These are phyloP conservation scores for Petunia hybrid DNA, from an alignment of 305 asterid species.

Conservation along the genomic window DNA sequence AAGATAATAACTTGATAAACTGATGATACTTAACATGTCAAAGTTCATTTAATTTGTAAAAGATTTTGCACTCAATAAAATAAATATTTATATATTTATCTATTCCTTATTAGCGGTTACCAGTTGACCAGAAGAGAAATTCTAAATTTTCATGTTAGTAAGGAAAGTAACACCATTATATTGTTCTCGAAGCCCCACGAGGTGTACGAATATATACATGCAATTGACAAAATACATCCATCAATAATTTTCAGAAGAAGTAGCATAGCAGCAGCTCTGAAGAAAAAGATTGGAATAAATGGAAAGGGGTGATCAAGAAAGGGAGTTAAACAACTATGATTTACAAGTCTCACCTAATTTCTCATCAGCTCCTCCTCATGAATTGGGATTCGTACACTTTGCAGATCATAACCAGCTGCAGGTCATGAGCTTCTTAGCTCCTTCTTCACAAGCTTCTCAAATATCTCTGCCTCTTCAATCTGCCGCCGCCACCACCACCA, in stretches of 20 bases:
- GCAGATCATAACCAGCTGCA: slow-evolving; percentile 63
- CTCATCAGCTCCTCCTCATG: slow-evolving; percentile 41
- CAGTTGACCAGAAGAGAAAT: slow-evolving; percentile 13
- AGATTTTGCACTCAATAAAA: neutral
- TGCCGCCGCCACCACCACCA: slow-evolving; percentile 17
- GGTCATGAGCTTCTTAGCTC: slow-evolving; percentile 65
- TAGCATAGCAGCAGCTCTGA: neutral
- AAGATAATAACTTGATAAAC: neutral
- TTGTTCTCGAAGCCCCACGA: slow-evolving; percentile 13
- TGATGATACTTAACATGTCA: too few relatives aligned
- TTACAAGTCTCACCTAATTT: slow-evolving; percentile 50
- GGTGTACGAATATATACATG: slow-evolving; percentile 21
- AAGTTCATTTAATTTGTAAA: too few relatives aligned
- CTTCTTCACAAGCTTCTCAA: slow-evolving; percentile 50
- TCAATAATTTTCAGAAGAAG: slow-evolving; percentile 12
- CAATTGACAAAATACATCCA: slow-evolving; percentile 11
- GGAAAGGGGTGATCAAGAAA: slow-evolving; percentile 68
- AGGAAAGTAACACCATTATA: neutral
- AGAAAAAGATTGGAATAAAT: slow-evolving; percentile 36
- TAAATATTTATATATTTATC: neutral
- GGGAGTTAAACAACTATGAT: slow-evolving; percentile 53
- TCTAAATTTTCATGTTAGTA: neutral
- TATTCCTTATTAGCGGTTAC: neutral
- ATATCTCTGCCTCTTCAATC: slow-evolving; percentile 44
- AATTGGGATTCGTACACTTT: slow-evolving; percentile 82